Evolutionary conservation across 305 asterid species (phyloP).

Genomic region (Fraxinus xanthoxyloides): DNA sequence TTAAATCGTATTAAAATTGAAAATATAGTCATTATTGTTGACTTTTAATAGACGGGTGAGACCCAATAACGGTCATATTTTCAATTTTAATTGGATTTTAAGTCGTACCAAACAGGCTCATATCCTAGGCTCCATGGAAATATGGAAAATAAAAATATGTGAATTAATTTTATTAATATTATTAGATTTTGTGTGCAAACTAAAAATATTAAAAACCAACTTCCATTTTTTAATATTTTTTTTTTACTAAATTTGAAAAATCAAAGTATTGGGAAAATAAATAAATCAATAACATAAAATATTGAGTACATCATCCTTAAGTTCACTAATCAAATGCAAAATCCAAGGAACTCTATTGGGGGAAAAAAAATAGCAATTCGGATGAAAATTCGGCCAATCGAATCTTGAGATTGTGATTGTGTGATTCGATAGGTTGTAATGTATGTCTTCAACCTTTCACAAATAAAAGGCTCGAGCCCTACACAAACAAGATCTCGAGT

Average conservation of each 20-base stretch:
- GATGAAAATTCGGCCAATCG: neutral
- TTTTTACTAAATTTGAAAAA: neutral
- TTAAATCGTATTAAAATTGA: too few species aligned
- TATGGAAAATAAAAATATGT: neutral
- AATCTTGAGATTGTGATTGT: neutral
- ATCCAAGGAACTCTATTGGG: neutral
- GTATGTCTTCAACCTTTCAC: neutral
- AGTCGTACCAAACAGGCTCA: too few species aligned
- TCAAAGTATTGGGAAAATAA: neutral
- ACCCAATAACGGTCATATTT: too few species aligned
- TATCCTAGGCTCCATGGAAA: too few species aligned
- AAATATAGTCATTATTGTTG: too few species aligned
- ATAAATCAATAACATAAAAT: neutral
- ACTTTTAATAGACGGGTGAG: too few species aligned
- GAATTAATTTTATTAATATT: neutral
- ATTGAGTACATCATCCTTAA: neutral
- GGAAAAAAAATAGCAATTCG: too few species aligned
- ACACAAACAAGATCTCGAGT: neutral
- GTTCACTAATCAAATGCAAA: neutral
- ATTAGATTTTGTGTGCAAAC: neutral
- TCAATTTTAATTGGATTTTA: too few species aligned
- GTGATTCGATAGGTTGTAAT: neutral
- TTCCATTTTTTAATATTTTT: neutral
- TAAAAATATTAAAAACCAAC: too few species aligned
- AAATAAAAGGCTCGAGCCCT: conserved; percentile 19